Evolutionary conservation across 1,139 yeast species (phyloP), one percentile per base, ranked within the genome.

Genomic region (Sugiyamaella pinicola): DNA sequence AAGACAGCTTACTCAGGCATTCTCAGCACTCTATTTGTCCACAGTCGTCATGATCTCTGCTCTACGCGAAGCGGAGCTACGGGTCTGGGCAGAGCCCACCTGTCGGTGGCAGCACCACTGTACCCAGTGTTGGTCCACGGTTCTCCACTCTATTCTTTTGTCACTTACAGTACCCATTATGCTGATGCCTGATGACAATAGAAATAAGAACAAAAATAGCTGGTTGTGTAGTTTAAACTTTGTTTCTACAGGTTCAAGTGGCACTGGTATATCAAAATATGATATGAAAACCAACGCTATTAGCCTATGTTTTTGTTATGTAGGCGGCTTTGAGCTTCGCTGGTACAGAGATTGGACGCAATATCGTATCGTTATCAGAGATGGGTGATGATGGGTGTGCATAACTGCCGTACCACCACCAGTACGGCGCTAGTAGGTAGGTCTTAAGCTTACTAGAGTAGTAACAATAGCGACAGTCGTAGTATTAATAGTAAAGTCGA

Each of bases 81-180:
- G 28, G 28, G n/a, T n/a, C n/a, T 24, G 9, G 28, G 28, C 28
- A 24, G 28, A 24, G 9, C 28, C 28, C 28, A 24, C 9, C 28
- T n/a, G n/a, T n/a, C n/a, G n/a, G n/a, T 28, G 33, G 33, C 33
- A 12, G 33, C 33, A 9, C 10, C n/a, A n/a, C n/a, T n/a, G 17
- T 15, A n/a, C 17, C 13, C 13, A 15, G 13, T 15, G 12, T 37
- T 4, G 21, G 13, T 37, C 13, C 3, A 37, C 4, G 5, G 4
- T n/a, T n/a, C n/a, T n/a, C n/a, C n/a, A n/a, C n/a, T n/a, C n/a
- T n/a, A n/a, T 39, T 8, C 17, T 19, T 2, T 12, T 18, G 2
- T 13, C n/a, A 46, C 49, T 46, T 46, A 46, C 49, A 46, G 49
- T 46, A 35, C 49, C 49, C 49, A 46, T 46, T 37, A 15, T n/a